phyloP scores from a whole-genome alignment of 306 rosid species.

The Pterocarpus macrocarpus region DNA sequence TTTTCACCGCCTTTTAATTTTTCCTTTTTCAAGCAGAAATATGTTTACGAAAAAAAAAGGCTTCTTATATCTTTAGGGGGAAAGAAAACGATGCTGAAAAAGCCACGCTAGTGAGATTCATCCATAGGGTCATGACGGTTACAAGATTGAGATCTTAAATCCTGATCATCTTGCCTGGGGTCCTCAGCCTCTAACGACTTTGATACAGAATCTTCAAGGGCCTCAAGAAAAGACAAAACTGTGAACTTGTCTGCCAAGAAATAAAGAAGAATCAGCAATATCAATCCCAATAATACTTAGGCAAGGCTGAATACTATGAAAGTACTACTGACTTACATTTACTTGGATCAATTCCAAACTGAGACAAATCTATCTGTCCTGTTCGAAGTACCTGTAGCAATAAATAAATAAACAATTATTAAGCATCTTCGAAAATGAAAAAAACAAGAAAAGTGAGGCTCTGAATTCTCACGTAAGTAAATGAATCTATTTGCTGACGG shows the following conservation, averaged over 20 bases:
- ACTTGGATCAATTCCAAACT: slow-evolving; percentile 95
- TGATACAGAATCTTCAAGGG: slow-evolving; percentile 89
- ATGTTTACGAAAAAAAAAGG: slow-evolving; percentile 24
- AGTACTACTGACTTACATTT: slow-evolving; percentile 72
- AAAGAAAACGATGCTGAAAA: slow-evolving; percentile 22
- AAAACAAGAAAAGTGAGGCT: slow-evolving; percentile 20
- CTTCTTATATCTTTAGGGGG: slow-evolving; percentile 25
- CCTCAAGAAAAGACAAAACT: slow-evolving; percentile 92
- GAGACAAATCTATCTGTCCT: slow-evolving; percentile 93
- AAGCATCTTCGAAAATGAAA: slow-evolving; percentile 21
- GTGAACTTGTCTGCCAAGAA: slow-evolving; percentile 83
- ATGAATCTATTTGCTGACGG: slow-evolving; percentile 95
- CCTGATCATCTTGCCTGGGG: slow-evolving; percentile 72
- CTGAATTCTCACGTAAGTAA: slow-evolving; percentile 75
- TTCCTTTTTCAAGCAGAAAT: slow-evolving; percentile 37
- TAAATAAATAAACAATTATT: slow-evolving; percentile 3
- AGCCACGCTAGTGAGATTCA: slow-evolving; percentile 66
- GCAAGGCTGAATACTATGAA: slow-evolving; percentile 29
- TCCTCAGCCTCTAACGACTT: slow-evolving; percentile 56
- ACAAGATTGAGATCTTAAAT: slow-evolving; percentile 79
- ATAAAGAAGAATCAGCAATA: neutral
- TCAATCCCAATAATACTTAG: slow-evolving; percentile 1
- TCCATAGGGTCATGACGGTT: slow-evolving; percentile 74
- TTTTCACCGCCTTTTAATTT: slow-evolving; percentile 32
- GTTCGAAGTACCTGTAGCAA: slow-evolving; percentile 81